A percentile compares a stretch with the other conserved stretches of the same genome.
These are phyloP conservation scores for Amyloporia xantha DNA, from an alignment of 768 basidiomycete species.

Conservation along the genomic window DNA sequence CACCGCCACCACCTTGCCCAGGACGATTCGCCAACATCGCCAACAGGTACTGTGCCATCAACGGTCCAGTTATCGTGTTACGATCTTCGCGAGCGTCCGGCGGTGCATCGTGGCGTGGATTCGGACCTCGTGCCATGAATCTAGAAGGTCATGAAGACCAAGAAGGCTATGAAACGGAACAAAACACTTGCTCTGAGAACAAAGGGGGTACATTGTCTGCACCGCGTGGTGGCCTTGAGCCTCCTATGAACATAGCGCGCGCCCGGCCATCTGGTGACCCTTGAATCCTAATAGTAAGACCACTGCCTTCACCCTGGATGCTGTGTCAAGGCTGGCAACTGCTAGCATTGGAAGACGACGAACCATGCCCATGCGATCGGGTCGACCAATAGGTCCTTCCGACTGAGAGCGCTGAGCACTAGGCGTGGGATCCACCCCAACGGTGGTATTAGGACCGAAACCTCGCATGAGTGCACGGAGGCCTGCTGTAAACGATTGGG, in stretches of 20 bases:
- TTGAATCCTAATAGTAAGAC: slow-evolving; percentile 16
- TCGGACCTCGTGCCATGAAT: slow-evolving; percentile 34
- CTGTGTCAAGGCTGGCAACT: background rate
- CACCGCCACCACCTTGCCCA: slow-evolving; percentile 36
- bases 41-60: slow-evolving; percentile 72
- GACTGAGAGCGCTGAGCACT: slow-evolving; percentile 1
- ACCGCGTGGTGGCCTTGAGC: slow-evolving; percentile 10
- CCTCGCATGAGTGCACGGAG: slow-evolving; percentile 15
- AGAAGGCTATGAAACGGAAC: slow-evolving; percentile 20
- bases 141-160: slow-evolving; percentile 30
- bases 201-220: slow-evolving; percentile 7
- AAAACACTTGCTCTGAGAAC: slow-evolving; percentile 11
- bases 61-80: slow-evolving; percentile 43
- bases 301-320: slow-evolving; percentile 5
- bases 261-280: slow-evolving; percentile 19
- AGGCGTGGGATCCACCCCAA: background rate
- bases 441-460: background rate
- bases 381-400: background rate
- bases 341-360: background rate
- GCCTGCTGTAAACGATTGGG: slow-evolving; percentile 7
- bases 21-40: slow-evolving; percentile 42
- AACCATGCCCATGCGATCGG: slow-evolving; percentile 1
- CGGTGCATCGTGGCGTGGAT: too few relatives aligned
- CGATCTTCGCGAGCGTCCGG: slow-evolving; percentile 17
- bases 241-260: slow-evolving; percentile 33